Evolutionary conservation across 2,329 filamentous ascomycete species (phyloP), one percentile per base, ranked within the genome.

Genomic region (Plenodomus lindquistii): DNA sequence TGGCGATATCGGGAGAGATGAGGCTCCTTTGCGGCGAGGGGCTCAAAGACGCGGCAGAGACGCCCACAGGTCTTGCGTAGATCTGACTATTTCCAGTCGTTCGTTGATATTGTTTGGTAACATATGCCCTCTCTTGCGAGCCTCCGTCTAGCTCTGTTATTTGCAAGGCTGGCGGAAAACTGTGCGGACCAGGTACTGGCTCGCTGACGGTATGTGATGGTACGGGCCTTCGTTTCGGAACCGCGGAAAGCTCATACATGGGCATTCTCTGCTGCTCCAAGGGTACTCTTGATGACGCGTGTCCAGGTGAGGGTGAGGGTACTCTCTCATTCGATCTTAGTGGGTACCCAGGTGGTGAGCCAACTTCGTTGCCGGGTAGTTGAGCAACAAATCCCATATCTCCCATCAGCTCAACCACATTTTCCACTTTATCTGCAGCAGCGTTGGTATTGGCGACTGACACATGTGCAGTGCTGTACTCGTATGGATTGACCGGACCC

Each of bases 401-500:
- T 15, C 53, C 51, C 13, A 55, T 15, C 20, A 57, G 24, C 24
- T 59, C 57, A 9, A 41, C 37, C 7, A 56, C 22, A 6, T 24
- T 41, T 4, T 40, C 46, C 9, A 31, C 11, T 11, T 31, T 13
- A 13, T 6, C 3, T 42, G 24, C 17, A 21, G 4, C 4, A 19
- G 34, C 15, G 4, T 18, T 5, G 9, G 11, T n/a, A 9, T 18
- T 9, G 24, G 11, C 5, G 2, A 16, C 21, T 29, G 15, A 13
- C 8, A 9, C 18, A 3, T 43, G 17, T 21, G 19, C 27, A 2
- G 40, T 18, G n/a, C 18, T 40, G 7, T 56, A 44, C 4, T 59
- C 57, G 19, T 48, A 55, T 21, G 59, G 59, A 17, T 62, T 55
- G 0, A 62, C 57, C 2, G 59, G 59, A 1, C 59, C 57, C n/a